phyloP scores from a whole-genome alignment of 139 green algal genomes.

The Coelastrella sp. region DNA sequence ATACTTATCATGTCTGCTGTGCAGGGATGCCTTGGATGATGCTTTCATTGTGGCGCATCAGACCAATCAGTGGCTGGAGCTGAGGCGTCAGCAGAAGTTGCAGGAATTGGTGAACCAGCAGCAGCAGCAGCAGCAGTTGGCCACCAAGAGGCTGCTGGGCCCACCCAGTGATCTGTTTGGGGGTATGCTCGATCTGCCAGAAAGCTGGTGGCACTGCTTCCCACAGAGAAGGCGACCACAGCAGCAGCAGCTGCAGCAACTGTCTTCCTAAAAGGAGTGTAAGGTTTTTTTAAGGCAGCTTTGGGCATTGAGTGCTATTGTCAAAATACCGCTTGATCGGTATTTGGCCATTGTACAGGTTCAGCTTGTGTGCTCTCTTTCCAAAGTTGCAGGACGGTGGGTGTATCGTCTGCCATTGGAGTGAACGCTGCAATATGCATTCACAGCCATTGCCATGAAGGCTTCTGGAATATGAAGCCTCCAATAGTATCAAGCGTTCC shows the following conservation, averaged over 20 bases:
- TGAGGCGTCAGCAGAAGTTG: neutral
- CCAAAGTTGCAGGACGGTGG: too few species aligned
- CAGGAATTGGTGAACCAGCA: slow-evolving; percentile 1
- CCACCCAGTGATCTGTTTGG: slow-evolving; percentile 1
- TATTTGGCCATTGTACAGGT: too few species aligned
- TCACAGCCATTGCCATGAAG: too few species aligned
- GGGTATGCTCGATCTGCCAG: neutral
- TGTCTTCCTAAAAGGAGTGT: neutral
- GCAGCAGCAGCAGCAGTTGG: neutral
- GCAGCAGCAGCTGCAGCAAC: neutral
- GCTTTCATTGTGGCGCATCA: neutral
- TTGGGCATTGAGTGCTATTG: neutral
- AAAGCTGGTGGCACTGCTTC: neutral
- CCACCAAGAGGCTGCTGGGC: neutral
- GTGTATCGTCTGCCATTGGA: too few species aligned
- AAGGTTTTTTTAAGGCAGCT: neutral
- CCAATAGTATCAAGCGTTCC: too few species aligned
- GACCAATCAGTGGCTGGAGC: neutral
- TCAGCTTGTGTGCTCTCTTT: too few species aligned
- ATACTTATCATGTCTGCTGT: neutral
- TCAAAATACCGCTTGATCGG: neutral
- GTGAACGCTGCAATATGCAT: too few species aligned
- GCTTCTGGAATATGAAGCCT: too few species aligned
- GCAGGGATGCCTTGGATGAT: neutral
- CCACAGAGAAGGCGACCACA: neutral